Evolutionary conservation across 1,139 yeast genomes (phyloP).

Genomic region (Kodamaea arcana): DNA sequence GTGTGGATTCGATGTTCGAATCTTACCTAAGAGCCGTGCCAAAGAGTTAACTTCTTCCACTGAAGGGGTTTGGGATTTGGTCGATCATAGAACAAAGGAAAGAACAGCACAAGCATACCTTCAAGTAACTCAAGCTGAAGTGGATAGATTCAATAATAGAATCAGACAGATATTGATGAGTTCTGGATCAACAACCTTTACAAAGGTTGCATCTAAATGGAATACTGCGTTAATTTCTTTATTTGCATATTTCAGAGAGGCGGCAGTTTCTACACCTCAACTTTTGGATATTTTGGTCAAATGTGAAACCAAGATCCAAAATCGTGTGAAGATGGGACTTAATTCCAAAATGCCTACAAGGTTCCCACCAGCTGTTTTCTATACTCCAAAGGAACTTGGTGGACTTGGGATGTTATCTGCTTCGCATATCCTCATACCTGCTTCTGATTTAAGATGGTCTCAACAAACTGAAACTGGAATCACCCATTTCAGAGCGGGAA

Average conservation of each 20-base stretch:
- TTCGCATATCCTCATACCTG: slow-evolving; percentile 90
- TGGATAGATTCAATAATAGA: slow-evolving; percentile 75
- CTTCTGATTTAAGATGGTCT: slow-evolving; percentile 88
- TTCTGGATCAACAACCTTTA: slow-evolving; percentile 92
- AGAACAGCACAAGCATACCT: slow-evolving; percentile 86
- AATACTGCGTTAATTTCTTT: slow-evolving; percentile 85
- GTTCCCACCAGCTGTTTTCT: slow-evolving; percentile 98
- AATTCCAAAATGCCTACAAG: slow-evolving; percentile 98
- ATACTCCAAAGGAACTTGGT: slow-evolving; percentile 95
- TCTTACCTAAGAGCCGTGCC: slow-evolving; percentile 68
- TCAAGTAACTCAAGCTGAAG: slow-evolving; percentile 77
- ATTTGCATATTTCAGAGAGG: slow-evolving; percentile 90
- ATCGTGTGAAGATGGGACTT: slow-evolving; percentile 88
- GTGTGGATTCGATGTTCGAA: slow-evolving; percentile 94
- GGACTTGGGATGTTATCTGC: slow-evolving; percentile 98
- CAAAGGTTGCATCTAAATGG: slow-evolving; percentile 95
- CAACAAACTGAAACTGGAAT: slow-evolving; percentile 92
- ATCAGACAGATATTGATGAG: slow-evolving; percentile 91
- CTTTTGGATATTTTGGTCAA: slow-evolving; percentile 80
- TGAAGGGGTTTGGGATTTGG: slow-evolving; percentile 92
- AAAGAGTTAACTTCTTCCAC: slow-evolving; percentile 42
- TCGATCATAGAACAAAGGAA: slow-evolving; percentile 69
- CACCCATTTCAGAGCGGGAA: slow-evolving; percentile 91
- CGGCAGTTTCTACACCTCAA: slow-evolving; percentile 78
- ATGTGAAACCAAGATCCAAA: slow-evolving; percentile 91